Conservation (phyloP, 441 rosid species). For the Eutrema salsugineum region DNA sequence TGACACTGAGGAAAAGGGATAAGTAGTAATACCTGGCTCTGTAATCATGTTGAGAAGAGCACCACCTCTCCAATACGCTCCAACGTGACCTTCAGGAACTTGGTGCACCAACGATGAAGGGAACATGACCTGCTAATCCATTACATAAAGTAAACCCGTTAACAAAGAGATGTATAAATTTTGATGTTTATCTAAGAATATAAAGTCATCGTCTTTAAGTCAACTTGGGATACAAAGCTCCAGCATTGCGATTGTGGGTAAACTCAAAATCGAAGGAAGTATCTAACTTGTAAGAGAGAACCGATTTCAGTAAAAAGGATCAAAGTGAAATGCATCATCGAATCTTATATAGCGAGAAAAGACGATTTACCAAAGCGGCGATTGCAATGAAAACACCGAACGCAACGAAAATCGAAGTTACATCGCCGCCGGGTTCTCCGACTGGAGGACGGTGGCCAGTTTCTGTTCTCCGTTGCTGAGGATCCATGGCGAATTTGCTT, state of each 20-base stretch:
- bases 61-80: slow-evolving; percentile 95
- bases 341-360: neutral
- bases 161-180: too few relatives aligned
- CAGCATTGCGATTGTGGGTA: neutral
- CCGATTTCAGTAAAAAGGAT: neutral
- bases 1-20: neutral
- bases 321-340: neutral
- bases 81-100: slow-evolving; percentile 93
- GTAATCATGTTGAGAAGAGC: slow-evolving; percentile 68
- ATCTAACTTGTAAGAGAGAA: neutral
- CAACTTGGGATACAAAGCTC: neutral
- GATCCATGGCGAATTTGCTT: slow-evolving; percentile 48
- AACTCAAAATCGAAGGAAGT: neutral
- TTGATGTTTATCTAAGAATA: too few relatives aligned
- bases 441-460: slow-evolving; percentile 27
- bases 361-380: slow-evolving; percentile 39
- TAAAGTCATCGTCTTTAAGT: slow-evolving; percentile 1
- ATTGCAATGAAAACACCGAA: slow-evolving; percentile 46
- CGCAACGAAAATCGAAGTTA: slow-evolving; percentile 35
- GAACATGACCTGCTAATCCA: slow-evolving; percentile 49
- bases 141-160: too few relatives aligned
- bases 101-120: slow-evolving; percentile 68
- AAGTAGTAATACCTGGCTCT: slow-evolving; percentile 51
- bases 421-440: slow-evolving; percentile 36
- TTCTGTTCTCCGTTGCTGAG: slow-evolving; percentile 33